Percentiles rank a stretch among this genome's conserved stretches.
These are phyloP conservation scores for Eremomyces bilateralis DNA, from an alignment of 495 filamentous ascomycete species.

Conservation along the genomic window DNA sequence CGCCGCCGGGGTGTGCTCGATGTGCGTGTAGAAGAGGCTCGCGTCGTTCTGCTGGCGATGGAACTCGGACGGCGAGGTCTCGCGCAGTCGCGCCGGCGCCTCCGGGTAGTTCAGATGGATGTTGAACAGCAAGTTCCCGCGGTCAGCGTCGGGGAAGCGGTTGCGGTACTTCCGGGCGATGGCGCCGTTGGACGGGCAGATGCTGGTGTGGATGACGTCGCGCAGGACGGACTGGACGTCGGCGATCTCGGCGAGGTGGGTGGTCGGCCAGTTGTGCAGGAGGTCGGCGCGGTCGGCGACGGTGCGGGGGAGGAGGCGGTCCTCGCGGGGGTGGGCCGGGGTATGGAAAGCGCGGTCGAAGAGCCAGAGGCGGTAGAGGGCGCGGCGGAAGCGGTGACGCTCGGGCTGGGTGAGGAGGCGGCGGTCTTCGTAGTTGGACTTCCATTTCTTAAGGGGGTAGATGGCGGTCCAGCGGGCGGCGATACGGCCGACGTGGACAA, in stretches of 20 bases:
- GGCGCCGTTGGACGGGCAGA: slow-evolving; percentile 39
- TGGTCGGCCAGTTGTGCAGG: slow-evolving; percentile 32
- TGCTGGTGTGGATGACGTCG: slow-evolving; percentile 29
- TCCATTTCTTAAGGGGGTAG: slow-evolving; percentile 52
- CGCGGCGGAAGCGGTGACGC: slow-evolving; percentile 35
- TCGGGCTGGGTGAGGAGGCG: slow-evolving; percentile 37
- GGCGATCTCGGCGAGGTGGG: slow-evolving; percentile 34
- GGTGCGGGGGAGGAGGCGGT: slow-evolving; percentile 23
- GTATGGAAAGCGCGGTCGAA: slow-evolving; percentile 37
- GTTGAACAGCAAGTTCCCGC: slow-evolving; percentile 27
- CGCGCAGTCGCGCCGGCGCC: slow-evolving; percentile 1
- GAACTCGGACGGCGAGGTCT: slow-evolving; percentile 4
- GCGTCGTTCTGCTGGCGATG: slow-evolving; percentile 6
- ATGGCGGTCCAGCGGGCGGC: slow-evolving; percentile 42
- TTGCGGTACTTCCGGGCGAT: slow-evolving; percentile 35
- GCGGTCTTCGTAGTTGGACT: slow-evolving; percentile 32
- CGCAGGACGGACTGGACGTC: slow-evolving; percentile 27
- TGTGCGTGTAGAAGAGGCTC: slow-evolving; percentile 12
- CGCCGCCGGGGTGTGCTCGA: slow-evolving; percentile 15
- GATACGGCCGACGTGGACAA: slow-evolving; percentile 33
- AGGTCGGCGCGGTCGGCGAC: slow-evolving; percentile 28
- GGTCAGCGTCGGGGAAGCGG: slow-evolving; percentile 19
- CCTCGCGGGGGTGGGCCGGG: slow-evolving; percentile 23
- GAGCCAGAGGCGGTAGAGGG: slow-evolving; percentile 50
- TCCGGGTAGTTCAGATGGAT: slow-evolving; percentile 28